phyloP scores from a whole-genome alignment of 2,329 filamentous ascomycete species.

The Exophiala aquamarina region DNA sequence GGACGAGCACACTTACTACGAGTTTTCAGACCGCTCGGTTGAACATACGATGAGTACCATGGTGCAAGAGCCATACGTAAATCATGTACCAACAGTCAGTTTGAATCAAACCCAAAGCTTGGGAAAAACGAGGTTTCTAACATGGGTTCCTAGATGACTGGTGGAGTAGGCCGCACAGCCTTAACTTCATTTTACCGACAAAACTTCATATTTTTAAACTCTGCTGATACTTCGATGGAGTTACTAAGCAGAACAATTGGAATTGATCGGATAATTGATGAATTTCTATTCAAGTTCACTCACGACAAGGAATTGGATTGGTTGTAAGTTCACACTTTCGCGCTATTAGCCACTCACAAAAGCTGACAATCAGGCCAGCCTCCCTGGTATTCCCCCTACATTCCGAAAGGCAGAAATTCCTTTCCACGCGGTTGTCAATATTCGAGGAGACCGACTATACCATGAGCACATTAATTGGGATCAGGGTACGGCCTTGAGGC shows the following conservation, averaged over 20 bases:
- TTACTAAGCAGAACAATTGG: constrained; percentile 71
- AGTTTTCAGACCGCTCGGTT: constrained; percentile 68
- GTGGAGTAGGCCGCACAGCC: constrained; percentile 64
- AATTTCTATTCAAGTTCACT: constrained; percentile 66
- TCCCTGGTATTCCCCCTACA: constrained; percentile 61
- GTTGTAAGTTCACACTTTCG: constrained; percentile 45
- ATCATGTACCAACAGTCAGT: constrained; percentile 67
- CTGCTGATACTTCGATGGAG: constrained; percentile 64
- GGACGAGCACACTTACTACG: constrained; percentile 72
- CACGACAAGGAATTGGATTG: constrained; percentile 64
- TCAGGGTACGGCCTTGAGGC: constrained; percentile 60
- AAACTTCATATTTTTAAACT: constrained; percentile 74
- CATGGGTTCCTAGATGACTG: constrained; percentile 48
- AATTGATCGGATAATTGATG: constrained; percentile 68
- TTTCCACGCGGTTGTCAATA: constrained; percentile 64
- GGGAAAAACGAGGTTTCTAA: neutral
- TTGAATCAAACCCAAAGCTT: too few relatives aligned
- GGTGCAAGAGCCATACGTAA: constrained; percentile 76
- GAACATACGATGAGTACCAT: constrained; percentile 75
- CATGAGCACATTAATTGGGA: constrained; percentile 73
- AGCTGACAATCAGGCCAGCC: constrained; percentile 3
- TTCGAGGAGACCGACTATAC: constrained; percentile 66
- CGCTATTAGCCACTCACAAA: neutral
- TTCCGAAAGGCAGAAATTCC: constrained; percentile 55
- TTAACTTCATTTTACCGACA: constrained; percentile 68